phyloP scores from a whole-genome alignment of 2,329 filamentous ascomycete genomes.

The Arthrobotrys sinensis region DNA sequence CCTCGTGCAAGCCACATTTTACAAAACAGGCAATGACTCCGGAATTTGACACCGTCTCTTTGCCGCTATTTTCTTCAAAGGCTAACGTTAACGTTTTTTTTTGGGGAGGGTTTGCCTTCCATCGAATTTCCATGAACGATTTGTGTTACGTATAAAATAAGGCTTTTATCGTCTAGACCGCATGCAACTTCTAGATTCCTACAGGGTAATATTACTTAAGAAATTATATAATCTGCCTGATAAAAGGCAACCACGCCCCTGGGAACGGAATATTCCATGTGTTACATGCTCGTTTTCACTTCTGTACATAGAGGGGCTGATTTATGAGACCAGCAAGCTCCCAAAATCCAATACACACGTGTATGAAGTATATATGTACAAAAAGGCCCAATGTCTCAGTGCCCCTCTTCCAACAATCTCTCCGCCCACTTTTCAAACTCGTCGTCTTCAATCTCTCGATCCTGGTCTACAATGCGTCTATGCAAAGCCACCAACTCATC shows the following conservation, averaged over 20 bases:
- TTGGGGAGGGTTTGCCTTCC: no score
- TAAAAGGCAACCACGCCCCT: neutral
- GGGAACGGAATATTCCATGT: slow-evolving; percentile 16
- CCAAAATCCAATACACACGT: no score
- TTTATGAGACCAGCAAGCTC: no score
- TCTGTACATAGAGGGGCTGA: no score
- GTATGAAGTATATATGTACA: no score
- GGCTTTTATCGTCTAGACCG: slow-evolving; percentile 5
- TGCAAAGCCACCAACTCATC: slow-evolving; percentile 18
- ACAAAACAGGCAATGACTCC: slow-evolving; percentile 19
- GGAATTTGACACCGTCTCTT: slow-evolving; percentile 2
- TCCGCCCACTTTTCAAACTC: slow-evolving; percentile 47
- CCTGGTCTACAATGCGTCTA: slow-evolving; percentile 27
- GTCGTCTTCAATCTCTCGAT: slow-evolving; percentile 43
- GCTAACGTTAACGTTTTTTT: neutral
- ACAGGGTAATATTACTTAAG: neutral
- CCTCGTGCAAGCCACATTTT: slow-evolving; percentile 8
- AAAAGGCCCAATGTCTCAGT: neutral
- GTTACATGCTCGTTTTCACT: no score
- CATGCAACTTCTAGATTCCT: neutral
- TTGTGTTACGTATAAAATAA: neutral
- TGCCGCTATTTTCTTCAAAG: no score
- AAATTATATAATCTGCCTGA: slow-evolving; percentile 1
- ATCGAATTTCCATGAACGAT: neutral
- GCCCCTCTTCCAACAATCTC: slow-evolving; percentile 24